Base-by-base conservation (phyloP, 331 rosid genomes). In the Acacia pycnantha region DNA sequence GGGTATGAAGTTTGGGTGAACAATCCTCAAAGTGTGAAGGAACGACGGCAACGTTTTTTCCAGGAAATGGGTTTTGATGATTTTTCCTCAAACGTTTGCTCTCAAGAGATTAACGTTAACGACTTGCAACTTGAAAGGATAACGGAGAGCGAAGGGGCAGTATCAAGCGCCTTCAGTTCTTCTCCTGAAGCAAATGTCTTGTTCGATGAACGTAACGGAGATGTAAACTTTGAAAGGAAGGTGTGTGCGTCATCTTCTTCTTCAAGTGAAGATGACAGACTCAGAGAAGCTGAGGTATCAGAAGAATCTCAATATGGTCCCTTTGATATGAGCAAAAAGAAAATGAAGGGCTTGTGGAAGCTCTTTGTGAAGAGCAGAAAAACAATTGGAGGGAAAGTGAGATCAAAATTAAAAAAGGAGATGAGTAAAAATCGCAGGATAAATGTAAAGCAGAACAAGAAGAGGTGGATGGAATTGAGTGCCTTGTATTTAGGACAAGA, bases 1-100 rank as follows among this genome's bases (percentile, higher is more conserved):
- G 82, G 85, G 2, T 89, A 88, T 76, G 88, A 86, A 81, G 56
- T 92, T 81, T 95, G 99, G 97, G 73, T 85, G 85, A 87, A 81
- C 73, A 94, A 92, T 84, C 99, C 94, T 59, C 72, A n/a, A 26
- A 90, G 98, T 88, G 93, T 95, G 50, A 85, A 80, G 88, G 88
- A 88, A 85, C 90, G 99, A 78, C 83, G 93, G 67, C 86, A 82
- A 33, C 76, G 46, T 3, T 93, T 95, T 86, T 89, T 95, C 15
- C 83, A 70, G 21, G 80, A 70, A 61, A 89, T 90, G 89, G 94
- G 93, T 46, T 88, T 92, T 11, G 84, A 12, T 70, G 86, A 85
- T 79, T 67, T n/a, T 78, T 74, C 89, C 78, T 33, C 86, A 33
- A 62, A 70, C 61, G 76, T 65, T 83, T 41, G 83, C 85, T 33